Conservation (phyloP, 768 basidiomycete species). For the Gymnopilus junonius region DNA sequence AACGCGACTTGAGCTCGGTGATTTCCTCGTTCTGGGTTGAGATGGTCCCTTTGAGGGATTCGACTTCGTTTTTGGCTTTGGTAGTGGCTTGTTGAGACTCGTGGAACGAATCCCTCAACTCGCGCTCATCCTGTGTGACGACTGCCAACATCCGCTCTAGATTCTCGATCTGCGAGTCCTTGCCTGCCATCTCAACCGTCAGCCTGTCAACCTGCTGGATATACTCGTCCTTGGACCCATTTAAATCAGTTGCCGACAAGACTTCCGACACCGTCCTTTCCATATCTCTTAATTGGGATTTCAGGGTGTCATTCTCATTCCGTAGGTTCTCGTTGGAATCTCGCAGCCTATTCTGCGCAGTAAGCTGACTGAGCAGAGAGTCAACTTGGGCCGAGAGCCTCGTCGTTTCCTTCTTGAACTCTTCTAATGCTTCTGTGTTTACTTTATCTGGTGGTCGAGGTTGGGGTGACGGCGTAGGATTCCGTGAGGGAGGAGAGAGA, state of each 20-base stretch:
- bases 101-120: conserved; percentile 29
- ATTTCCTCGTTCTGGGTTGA: conserved; percentile 33
- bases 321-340: conserved; percentile 27
- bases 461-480: conserved; percentile 8
- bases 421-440: conserved; percentile 26
- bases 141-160: conserved; percentile 33
- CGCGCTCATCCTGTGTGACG: conserved; percentile 30
- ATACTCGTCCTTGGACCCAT: conserved; percentile 31
- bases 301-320: conserved; percentile 30
- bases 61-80: conserved; percentile 25
- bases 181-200: conserved; percentile 23
- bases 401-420: conserved; percentile 32
- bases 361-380: conserved; percentile 30
- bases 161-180: conserved; percentile 33
- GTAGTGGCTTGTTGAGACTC: conserved; percentile 26
- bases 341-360: conserved; percentile 28
- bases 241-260: conserved; percentile 27
- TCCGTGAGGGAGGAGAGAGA: conserved; percentile 1
- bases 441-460: conserved; percentile 12
- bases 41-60: conserved; percentile 26
- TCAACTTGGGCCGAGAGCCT: conserved; percentile 31
- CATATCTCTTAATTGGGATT: conserved; percentile 31
- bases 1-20: conserved; percentile 29
- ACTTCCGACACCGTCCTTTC: conserved; percentile 33
- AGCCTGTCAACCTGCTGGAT: conserved; percentile 32